Base-by-base conservation (phyloP, 306 rosid species). In the Chamaecrista fasciculata region DNA sequence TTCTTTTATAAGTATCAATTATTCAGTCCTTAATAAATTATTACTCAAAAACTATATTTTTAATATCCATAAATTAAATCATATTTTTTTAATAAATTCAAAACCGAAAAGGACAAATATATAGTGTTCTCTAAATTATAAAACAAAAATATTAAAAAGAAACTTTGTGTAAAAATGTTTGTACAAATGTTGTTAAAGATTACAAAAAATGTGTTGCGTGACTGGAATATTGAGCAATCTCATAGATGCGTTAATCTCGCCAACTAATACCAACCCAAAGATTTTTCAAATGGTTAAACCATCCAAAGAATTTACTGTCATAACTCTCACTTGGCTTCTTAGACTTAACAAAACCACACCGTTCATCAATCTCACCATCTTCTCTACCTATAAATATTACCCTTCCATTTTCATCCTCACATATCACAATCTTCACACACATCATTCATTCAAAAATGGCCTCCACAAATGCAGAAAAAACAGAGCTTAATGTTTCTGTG, bases 231-330 rank as follows among this genome's bases (percentile, higher is more conserved):
- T 49, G 56, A 31, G 21, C 9, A 43, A 11, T 14, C 26, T 39
- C 9, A 15, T 1, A 19, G 4, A 4, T 37, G 37, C 78, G 36
- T 33, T n/a, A n/a, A n/a, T 82, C 89, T 69, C 33, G 82, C 86
- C 91, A 50, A 83, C 87, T 78, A 60, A n/a, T 62, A 78, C 82
- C 86, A 72, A 83, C 77, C 55, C 65, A 37, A 70, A 71, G 61
- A 53, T 63, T 63, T 40, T 50, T 64, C 29, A 57, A 66, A 81
- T 80, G 58, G 97, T 79, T 86, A 83, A 66, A 79, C 95, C 87
- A 65, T 69, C 86, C 83, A 66, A 71, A 67, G 80, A 89, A 72
- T 66, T 52, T 5, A 12, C 26, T 33, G 33, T 64, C 11, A 55
- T 34, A 55, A 31, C 47, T 0, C 14, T 0, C 42, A 65, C 70